Conservation (phyloP, 257 asterid genomes). For the Apocynum venetum region DNA sequence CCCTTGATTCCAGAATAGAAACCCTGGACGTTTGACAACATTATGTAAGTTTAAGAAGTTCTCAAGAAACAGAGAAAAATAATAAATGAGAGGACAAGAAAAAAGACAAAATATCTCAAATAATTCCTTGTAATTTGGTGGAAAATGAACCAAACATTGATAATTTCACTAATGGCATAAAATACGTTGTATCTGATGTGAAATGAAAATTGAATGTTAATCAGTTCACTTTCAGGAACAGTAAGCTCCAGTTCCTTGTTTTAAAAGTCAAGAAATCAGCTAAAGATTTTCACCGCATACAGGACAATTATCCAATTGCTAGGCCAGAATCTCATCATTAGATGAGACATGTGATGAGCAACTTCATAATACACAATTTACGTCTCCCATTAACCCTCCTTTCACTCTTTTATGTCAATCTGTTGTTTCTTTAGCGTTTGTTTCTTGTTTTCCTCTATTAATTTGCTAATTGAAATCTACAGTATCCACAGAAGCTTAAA, state of each 20-base stretch:
- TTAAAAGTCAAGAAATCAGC: background rate
- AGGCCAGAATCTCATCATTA: background rate
- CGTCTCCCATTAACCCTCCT: background rate
- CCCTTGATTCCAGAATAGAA: conserved; percentile 43
- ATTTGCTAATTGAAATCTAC: background rate
- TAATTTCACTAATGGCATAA: background rate
- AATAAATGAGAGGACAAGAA: background rate
- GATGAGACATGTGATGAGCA: background rate
- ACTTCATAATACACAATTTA: background rate
- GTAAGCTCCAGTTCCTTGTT: background rate
- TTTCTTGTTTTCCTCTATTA: background rate
- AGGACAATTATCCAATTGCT: background rate
- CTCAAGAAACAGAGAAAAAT: conserved; percentile 1
- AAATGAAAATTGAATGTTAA: background rate
- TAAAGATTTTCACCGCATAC: background rate
- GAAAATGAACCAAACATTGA: background rate
- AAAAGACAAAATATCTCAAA: background rate
- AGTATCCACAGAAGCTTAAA: background rate
- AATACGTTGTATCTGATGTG: background rate
- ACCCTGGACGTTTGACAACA: conserved; percentile 39
- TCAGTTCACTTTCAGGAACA: background rate
- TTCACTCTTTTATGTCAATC: background rate
- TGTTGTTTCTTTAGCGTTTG: background rate
- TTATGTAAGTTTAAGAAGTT: conserved; percentile 12
- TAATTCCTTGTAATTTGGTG: background rate